These are phyloP conservation scores for Cystobasidium ongulense DNA, from an alignment of 768 basidiomycete genomes.

Conservation along the genomic window DNA sequence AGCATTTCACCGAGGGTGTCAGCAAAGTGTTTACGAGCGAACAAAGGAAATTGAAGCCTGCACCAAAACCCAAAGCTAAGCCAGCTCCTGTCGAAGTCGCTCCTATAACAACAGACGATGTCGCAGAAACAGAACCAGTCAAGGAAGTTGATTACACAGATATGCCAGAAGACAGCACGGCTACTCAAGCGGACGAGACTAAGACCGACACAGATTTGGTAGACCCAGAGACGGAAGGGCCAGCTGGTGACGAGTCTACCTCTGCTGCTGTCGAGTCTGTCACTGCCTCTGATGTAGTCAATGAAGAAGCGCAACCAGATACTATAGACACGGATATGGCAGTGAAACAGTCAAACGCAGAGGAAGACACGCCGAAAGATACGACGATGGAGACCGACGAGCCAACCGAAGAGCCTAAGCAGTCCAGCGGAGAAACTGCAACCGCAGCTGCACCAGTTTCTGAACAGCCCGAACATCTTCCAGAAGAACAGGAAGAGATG, in stretches of 20 bases:
- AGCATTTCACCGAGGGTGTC: slow-evolving; percentile 78
- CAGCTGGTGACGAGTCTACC: slow-evolving; percentile 23
- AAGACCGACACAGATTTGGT: not conserved
- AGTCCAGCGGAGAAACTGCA: not conserved
- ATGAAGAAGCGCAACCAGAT: slow-evolving; percentile 39
- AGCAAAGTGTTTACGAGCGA: slow-evolving; percentile 58
- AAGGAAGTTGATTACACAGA: not conserved
- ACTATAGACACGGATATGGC: slow-evolving; percentile 34
- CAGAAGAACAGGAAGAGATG: not conserved
- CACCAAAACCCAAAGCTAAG: slow-evolving; percentile 37
- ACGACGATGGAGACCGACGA: slow-evolving; percentile 13
- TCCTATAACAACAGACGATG: slow-evolving; percentile 2
- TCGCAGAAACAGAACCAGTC: not conserved
- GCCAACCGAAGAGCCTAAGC: not conserved
- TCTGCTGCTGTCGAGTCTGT: not conserved
- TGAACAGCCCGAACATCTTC: not conserved
- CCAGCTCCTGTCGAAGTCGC: slow-evolving; percentile 34
- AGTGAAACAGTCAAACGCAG: slow-evolving; percentile 27
- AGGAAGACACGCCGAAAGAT: slow-evolving; percentile 32
- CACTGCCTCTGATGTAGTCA: not conserved
- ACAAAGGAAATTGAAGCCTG: slow-evolving; percentile 33
- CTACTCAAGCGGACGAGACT: not conserved
- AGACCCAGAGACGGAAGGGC: not conserved
- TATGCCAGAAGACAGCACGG: not conserved
- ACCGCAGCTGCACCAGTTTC: not conserved